Base-by-base conservation (phyloP, 352 stramenopile genomes). In the Phytophthora pistaciae region DNA sequence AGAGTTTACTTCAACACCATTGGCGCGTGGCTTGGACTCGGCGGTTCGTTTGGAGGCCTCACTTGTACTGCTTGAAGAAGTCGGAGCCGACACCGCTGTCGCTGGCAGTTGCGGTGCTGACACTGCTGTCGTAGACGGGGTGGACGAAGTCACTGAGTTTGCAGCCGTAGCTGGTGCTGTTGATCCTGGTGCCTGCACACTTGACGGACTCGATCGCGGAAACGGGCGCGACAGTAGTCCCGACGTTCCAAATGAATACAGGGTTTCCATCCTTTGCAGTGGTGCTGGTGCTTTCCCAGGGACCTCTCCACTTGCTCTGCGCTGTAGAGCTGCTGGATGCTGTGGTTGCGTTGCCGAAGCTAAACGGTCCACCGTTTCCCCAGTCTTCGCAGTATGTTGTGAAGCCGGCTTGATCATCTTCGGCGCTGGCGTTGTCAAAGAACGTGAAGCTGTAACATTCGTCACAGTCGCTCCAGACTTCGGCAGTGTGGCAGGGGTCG, bases 1-100 rank as follows among this genome's bases (percentile, higher is more conserved):
- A 33, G 13, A 61, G 31, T 56, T 42, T 27, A 42, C 46, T 46
- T 64, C 40, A 50, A 59, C n/a, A 27, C 27, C 31, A 27, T 52
- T 54, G 20, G 64, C 16, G 18, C 20, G 62, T 10, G 33, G 16
- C 38, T 46, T 44, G 38, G 38, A 18, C 10, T 44, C 38, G 38
- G 38, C 18, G 14, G 27, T 42, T 70, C 42, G n/a, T 23, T 20
- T 49, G 42, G 14, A 18, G 20, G 46, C 46, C 1, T 3, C 20
- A 53, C 18, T 20, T 60, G 31, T 21, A 1, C 6, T 60, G 1
- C 6, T 60, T 25, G 36, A 20, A 55, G 33, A 5, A 23, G 40
- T 54, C 36, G 10, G 36, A 21, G 21, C 42, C 33, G 40, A 23
- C 27, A n/a, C 29, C 36, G 11, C 31, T 50, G 33, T 25, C 5